phyloP scores from a whole-genome alignment of 2,329 filamentous ascomycete genomes.

The Coniochaeta prunicola region DNA sequence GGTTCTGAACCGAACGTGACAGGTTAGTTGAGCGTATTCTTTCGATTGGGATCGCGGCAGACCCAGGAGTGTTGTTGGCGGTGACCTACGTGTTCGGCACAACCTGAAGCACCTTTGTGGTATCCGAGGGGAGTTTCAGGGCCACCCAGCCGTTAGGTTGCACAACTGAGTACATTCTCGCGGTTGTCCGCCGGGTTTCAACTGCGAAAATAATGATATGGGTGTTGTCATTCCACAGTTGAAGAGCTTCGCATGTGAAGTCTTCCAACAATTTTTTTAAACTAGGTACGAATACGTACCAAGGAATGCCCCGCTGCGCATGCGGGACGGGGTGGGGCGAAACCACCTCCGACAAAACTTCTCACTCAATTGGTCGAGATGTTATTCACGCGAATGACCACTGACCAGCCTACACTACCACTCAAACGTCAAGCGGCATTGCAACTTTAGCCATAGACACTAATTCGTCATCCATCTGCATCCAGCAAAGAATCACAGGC shows the following conservation, averaged over 20 bases:
- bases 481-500: too few relatives aligned
- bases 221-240: neutral
- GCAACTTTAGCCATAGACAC: too few relatives aligned
- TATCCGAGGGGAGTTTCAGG: conserved; percentile 52
- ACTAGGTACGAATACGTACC: too few relatives aligned
- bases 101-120: conserved; percentile 49
- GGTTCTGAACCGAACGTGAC: conserved; percentile 46
- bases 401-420: neutral
- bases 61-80: conserved; percentile 3
- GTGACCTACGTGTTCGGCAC: conserved; percentile 51
- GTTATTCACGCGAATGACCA: neutral
- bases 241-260: neutral
- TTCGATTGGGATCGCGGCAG: neutral
- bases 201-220: neutral
- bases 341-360: neutral
- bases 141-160: conserved; percentile 55
- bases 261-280: too few relatives aligned
- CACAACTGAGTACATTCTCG: conserved; percentile 35
- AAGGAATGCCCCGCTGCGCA: too few relatives aligned
- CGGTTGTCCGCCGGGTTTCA: neutral
- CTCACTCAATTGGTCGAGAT: neutral
- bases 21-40: neutral
- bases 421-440: too few relatives aligned
- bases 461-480: too few relatives aligned
- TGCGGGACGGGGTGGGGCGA: neutral